A percentile compares a stretch with the other conserved stretches of the same genome.
Evolutionary conservation across 208 protist genomes (phyloP).

Genomic region (Acanthamoeba triangularis): DNA sequence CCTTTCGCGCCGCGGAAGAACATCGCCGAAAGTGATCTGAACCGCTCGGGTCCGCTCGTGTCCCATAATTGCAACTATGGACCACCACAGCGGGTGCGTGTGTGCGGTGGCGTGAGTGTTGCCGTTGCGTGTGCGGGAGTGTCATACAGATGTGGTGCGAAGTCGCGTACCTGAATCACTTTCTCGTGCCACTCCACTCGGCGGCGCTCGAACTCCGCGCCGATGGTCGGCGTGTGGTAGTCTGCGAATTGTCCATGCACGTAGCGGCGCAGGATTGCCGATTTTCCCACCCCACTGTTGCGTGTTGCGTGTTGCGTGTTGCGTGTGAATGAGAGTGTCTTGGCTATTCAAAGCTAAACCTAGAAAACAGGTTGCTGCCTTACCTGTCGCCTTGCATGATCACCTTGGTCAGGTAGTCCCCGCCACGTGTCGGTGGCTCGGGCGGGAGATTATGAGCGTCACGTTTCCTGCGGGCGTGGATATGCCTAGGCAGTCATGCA

Average conservation of each 20-base stretch:
- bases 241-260: background rate
- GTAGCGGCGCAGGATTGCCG: background rate
- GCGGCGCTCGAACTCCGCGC: background rate
- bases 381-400: background rate
- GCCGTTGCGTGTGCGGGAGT: background rate
- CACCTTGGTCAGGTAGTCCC: background rate
- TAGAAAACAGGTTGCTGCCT: background rate
- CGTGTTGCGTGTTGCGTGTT: too few relatives aligned
- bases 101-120: too few relatives aligned
- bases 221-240: background rate
- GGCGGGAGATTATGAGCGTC: background rate
- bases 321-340: background rate
- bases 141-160: background rate
- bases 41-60: slow-evolving; percentile 90
- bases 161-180: background rate
- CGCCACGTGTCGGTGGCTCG: background rate
- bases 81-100: too few relatives aligned
- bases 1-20: slow-evolving; percentile 89
- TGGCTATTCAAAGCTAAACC: too few relatives aligned
- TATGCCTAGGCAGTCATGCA: too few relatives aligned
- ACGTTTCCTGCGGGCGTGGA: background rate
- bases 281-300: background rate
- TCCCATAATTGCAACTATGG: slow-evolving; percentile 81
- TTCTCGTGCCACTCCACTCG: background rate
- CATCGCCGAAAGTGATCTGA: slow-evolving; percentile 86